These are phyloP conservation scores for Leptodontidium sp. DNA, from an alignment of 2,329 filamentous ascomycete species.

Conservation along the genomic window DNA sequence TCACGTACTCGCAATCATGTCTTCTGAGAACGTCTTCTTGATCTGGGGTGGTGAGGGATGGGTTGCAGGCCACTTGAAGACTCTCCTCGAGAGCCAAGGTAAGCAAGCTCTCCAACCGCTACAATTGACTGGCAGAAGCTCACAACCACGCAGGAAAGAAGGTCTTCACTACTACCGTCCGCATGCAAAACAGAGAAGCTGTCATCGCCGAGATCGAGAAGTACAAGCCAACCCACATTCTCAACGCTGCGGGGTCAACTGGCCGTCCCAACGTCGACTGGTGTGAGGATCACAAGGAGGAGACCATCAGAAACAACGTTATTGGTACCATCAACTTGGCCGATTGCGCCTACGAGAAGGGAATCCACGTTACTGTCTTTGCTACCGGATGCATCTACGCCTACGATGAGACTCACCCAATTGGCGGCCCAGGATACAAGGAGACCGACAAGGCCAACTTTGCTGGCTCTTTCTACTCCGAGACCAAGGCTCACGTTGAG, in stretches of 20 bases:
- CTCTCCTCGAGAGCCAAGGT: constrained; percentile 62
- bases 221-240: constrained; percentile 70
- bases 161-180: constrained; percentile 66
- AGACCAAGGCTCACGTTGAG: constrained; percentile 71
- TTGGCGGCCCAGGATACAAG: constrained; percentile 65
- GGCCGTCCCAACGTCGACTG: constrained; percentile 75
- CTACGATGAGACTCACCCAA: constrained; percentile 67
- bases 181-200: constrained; percentile 69
- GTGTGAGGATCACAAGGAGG: constrained; percentile 75
- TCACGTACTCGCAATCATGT: constrained; percentile 32
- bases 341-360: constrained; percentile 65
- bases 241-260: constrained; percentile 72
- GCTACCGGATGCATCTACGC: constrained; percentile 74
- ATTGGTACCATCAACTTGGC: constrained; percentile 70
- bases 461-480: constrained; percentile 72
- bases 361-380: constrained; percentile 70
- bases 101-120: constrained; percentile 1
- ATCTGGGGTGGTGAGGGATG: constrained; percentile 72
- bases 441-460: constrained; percentile 73
- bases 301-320: constrained; percentile 72
- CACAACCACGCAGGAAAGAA: constrained; percentile 55
- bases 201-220: constrained; percentile 64
- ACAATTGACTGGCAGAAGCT: constrained; percentile 18
- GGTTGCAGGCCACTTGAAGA: constrained; percentile 68
- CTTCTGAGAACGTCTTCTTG: constrained; percentile 57